Base-by-base conservation (phyloP, 371 early-diverging fungal species). In the Mortierella sp. region DNA sequence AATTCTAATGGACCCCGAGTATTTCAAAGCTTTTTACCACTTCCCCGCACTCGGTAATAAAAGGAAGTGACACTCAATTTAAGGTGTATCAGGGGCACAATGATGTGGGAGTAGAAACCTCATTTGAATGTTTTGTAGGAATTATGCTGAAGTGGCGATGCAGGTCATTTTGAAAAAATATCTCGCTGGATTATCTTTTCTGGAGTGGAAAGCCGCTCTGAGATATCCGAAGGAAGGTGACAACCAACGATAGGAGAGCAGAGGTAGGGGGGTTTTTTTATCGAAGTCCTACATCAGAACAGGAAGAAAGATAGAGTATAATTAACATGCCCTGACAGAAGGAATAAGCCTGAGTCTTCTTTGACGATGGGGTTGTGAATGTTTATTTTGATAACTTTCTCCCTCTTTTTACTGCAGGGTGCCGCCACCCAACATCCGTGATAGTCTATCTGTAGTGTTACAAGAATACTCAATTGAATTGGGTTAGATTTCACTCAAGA, bases 21-120 rank as follows among this genome's bases (percentile, higher is more conserved):
- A 56, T 43, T 58, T 34, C 45, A 42, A 17, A 40, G 55, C 42
- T 9, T 35, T 49, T 12, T 45, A 42, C 42, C n/a, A 35, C 63
- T 28, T 42, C 37, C 34, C 34, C 23, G 29, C 17, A 15, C 13
- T 26, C 43, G 40, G 22, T 49, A 43, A 22, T 15, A 60, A 35
- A 60, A 42, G 60, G 28, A 29, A 40, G 22, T 1, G 28, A 35
- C 13, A 34, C 35, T 1, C 57, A 57, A 19, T 57, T 34, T 34
- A 57, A 57, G 57, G 22, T 34, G 57, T 17, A 29, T 19, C 13
- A 32, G 29, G 57, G 34, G 15, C 34, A 57, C 35, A 57, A 8
- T n/a, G 47, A 17, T 47, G 47, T 17, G n/a, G 47, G n/a, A 1
- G 40, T 15, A 5, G 40, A 40, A 3, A 15, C 40, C 5, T 40